Conservation (phyloP, 2,329 filamentous ascomycete genomes). For the Sporothrix globosa region DNA sequence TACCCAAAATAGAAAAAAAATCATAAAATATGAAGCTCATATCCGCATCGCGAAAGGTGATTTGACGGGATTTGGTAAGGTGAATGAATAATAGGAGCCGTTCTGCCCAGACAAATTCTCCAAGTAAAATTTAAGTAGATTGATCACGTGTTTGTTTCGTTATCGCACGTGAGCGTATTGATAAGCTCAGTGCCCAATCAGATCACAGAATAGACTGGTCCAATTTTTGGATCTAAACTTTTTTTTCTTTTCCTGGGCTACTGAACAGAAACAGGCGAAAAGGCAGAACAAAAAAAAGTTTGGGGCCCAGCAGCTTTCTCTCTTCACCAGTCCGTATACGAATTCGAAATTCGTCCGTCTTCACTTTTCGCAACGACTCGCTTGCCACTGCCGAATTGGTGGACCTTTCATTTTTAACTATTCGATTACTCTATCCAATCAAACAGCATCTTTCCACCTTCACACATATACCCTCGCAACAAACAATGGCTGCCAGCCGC, state of each 20-base stretch:
- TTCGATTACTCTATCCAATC: background rate
- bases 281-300: constrained; percentile 18
- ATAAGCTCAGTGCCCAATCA: constrained; percentile 13
- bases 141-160: background rate
- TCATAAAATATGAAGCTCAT: constrained; percentile 23
- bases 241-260: constrained; percentile 23
- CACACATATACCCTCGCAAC: background rate
- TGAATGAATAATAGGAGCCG: too few relatives aligned
- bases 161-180: background rate
- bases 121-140: background rate
- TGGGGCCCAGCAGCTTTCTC: constrained; percentile 16
- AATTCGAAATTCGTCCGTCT: background rate
- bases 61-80: background rate
- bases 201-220: background rate
- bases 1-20: constrained; percentile 30
- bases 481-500: constrained; percentile 34
- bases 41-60: background rate
- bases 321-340: constrained; percentile 1
- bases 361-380: background rate
- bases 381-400: background rate
- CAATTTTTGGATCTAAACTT: constrained; percentile 25
- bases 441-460: too few relatives aligned
- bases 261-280: constrained; percentile 4
- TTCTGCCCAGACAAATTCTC: too few relatives aligned
- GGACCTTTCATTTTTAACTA: background rate